Evolutionary conservation across 352 stramenopile genomes (phyloP), one percentile per base, ranked within the genome.

Genomic region (Globisporangium viniferum): DNA sequence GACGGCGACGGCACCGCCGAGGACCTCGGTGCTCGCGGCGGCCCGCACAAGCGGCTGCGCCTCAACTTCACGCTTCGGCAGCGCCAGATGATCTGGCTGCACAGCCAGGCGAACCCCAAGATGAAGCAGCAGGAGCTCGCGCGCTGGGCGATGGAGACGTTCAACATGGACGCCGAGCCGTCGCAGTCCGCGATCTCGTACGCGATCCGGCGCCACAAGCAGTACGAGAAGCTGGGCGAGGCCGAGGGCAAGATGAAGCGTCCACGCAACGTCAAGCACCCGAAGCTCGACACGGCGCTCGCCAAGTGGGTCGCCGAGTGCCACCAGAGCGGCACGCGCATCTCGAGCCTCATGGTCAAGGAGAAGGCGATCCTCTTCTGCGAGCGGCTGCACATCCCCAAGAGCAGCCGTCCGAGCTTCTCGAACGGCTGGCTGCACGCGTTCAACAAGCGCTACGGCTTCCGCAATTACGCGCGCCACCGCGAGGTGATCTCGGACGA

Each of bases 391-490:
- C 51, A 61, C 35, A 61, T 71, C 36, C 48, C 58, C 48, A 62
- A 56, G 36, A 67, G 51, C 49, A 14, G 33, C 7, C 66, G 66
- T 6, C 66, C 66, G 35, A 62, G 22, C 46, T 71, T 71, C 49
- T 71, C 66, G 14, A 71, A 71, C 36, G 66, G 66, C 5, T 71
- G 66, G 66, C 59, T 71, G 3, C 60, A 67, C 36, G 60, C 58
- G 51, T 71, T 71, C 49, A 71, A 67, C 60, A 67, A 67, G 51
- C 66, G 66, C 49, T 67, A 71, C 68, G 70, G 61, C 70, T 73
- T 64, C 59, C 57, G 57, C 31, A 65, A 70, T 48, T 70, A 70
- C 57, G 65, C 65, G 24, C 65, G 65, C 31, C 65, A 70, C 48
- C 65, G 65, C 33, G 65, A 70, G n/a, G 65, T 70, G 55, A 58